These are phyloP conservation scores for Phaeosphaeria sp. DNA, from an alignment of 2,329 filamentous ascomycete genomes.

Conservation along the genomic window DNA sequence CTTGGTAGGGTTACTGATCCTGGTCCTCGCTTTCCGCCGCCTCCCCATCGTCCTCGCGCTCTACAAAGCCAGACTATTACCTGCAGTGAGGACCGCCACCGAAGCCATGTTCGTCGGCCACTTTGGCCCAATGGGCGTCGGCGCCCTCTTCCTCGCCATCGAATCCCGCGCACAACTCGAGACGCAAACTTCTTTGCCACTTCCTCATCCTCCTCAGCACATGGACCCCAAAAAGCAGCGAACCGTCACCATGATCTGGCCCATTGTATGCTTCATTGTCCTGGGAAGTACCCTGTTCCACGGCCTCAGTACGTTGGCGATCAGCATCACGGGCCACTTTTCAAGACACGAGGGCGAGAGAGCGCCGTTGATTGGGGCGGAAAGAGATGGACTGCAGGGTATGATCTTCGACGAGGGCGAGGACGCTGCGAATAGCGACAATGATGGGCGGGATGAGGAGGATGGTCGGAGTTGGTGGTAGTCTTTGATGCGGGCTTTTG, in stretches of 20 bases:
- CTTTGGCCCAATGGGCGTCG: constrained; percentile 65
- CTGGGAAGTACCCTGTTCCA: constrained; percentile 62
- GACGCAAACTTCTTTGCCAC: constrained; percentile 54
- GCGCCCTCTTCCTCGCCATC: constrained; percentile 63
- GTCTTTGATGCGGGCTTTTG: no score
- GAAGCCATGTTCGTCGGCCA: constrained; percentile 64
- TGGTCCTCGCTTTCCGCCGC: constrained; percentile 61
- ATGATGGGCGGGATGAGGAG: constrained; percentile 1
- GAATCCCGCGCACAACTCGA: constrained; percentile 62
- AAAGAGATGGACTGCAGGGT: constrained; percentile 58
- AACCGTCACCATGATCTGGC: constrained; percentile 59
- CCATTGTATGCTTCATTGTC: constrained; percentile 62
- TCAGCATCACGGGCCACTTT: constrained; percentile 59
- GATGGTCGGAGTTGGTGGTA: neutral
- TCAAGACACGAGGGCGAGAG: constrained; percentile 54
- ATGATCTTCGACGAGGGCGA: constrained; percentile 57
- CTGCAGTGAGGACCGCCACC: constrained; percentile 56
- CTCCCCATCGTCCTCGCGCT: constrained; percentile 59
- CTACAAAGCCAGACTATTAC: constrained; percentile 53
- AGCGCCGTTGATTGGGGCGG: constrained; percentile 57
- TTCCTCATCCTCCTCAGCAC: constrained; percentile 52
- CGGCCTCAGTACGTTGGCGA: constrained; percentile 59
- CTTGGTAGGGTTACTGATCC: constrained; percentile 54
- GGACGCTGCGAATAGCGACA: constrained; percentile 5
- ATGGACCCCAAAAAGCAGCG: constrained; percentile 41